Conservation (phyloP, 176 grass and related monocot species). For the Melocanna baccifera region DNA sequence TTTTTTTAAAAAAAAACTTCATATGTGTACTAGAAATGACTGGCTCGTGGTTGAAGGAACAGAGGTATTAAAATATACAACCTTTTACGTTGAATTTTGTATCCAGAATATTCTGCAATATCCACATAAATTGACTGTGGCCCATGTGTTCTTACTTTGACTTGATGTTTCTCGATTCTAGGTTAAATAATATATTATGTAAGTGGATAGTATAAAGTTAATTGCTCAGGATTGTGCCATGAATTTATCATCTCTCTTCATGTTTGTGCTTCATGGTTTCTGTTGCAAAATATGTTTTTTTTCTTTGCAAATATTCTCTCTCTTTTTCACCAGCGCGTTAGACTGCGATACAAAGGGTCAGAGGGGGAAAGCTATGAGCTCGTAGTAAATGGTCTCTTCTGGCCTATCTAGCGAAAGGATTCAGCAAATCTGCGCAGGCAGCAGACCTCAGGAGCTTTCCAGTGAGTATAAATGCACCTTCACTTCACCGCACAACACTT, state of each 20-base stretch:
- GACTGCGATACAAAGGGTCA: constrained; percentile 2
- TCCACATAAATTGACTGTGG: background rate
- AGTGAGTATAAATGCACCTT: constrained; percentile 47
- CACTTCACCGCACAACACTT: constrained; percentile 22
- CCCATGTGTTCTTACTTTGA: background rate
- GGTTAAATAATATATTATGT: background rate
- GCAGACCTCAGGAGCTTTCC: constrained; percentile 21
- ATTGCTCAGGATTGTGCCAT: background rate
- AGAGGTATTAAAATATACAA: background rate
- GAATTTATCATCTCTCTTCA: background rate
- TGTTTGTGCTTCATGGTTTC: background rate
- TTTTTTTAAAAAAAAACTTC: background rate
- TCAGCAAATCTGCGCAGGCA: constrained; percentile 18
- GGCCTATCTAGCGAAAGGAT: constrained; percentile 22
- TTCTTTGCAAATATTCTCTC: background rate
- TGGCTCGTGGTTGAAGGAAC: background rate
- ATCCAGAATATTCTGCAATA: background rate
- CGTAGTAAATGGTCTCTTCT: background rate
- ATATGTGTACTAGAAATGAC: background rate
- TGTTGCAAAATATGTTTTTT: background rate
- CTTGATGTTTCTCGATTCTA: background rate
- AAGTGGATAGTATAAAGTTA: background rate
- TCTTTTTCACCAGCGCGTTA: background rate
- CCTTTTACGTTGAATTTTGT: background rate
- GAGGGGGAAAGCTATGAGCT: background rate